phyloP scores from a whole-genome alignment of 2,329 filamentous ascomycete genomes.

The Elsinoe ampelina region DNA sequence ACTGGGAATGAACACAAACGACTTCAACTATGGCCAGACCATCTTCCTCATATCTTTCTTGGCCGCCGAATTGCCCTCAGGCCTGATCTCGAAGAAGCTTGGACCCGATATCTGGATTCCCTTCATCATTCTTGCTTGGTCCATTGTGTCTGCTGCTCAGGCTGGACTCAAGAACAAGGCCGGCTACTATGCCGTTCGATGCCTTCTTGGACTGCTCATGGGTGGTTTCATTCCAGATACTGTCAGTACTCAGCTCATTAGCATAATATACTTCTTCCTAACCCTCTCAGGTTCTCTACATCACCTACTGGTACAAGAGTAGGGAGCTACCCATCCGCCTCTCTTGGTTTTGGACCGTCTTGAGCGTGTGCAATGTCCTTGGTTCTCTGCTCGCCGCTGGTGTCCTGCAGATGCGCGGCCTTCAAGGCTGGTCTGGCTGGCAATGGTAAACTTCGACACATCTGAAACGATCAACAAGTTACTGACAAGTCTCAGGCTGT shows the following conservation, averaged over 20 bases:
- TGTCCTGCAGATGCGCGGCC: slow-evolving; percentile 40
- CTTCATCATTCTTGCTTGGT: slow-evolving; percentile 16
- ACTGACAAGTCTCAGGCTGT: slow-evolving; percentile 30
- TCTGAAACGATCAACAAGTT: background rate
- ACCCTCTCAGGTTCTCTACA: background rate
- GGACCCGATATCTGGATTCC: slow-evolving; percentile 20
- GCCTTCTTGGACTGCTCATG: slow-evolving; percentile 36
- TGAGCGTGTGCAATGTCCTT: slow-evolving; percentile 47
- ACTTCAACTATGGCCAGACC: slow-evolving; percentile 35
- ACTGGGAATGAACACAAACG: slow-evolving; percentile 9
- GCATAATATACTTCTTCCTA: background rate
- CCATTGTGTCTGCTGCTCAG: slow-evolving; percentile 21
- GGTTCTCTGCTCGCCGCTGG: slow-evolving; percentile 49
- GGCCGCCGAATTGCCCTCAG: slow-evolving; percentile 29
- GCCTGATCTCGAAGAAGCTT: slow-evolving; percentile 22
- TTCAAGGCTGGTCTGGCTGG: slow-evolving; percentile 36
- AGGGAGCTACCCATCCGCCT: slow-evolving; percentile 59
- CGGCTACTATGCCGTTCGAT: slow-evolving; percentile 36
- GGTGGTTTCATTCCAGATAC: slow-evolving; percentile 50
- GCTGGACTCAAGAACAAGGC: slow-evolving; percentile 25
- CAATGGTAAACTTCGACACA: slow-evolving; percentile 29
- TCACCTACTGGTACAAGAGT: slow-evolving; percentile 64
- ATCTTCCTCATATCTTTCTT: slow-evolving; percentile 38
- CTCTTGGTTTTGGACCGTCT: slow-evolving; percentile 61
- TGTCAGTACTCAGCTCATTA: background rate